Conservation (phyloP, 306 rosid species). For the Adenanthera pavonina region DNA sequence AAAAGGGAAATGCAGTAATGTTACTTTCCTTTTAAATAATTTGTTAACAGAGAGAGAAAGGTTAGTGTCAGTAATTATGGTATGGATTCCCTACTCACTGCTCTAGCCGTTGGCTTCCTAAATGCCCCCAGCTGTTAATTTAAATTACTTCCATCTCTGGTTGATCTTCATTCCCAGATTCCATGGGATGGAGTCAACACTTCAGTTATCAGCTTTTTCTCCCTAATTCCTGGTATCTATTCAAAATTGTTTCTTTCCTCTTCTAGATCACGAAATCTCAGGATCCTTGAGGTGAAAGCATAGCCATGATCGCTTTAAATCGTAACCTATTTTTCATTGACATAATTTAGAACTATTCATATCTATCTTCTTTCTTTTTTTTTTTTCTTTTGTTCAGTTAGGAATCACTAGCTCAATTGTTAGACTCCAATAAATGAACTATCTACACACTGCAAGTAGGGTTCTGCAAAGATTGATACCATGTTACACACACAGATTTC, state of each 20-base stretch:
- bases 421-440: neutral
- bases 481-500: neutral
- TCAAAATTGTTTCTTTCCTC: neutral
- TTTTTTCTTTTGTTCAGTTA: neutral
- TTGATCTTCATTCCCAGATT: neutral
- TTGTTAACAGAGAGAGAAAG: constrained; percentile 4
- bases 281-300: neutral
- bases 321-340: neutral
- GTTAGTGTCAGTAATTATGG: neutral
- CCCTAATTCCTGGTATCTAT: neutral
- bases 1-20: constrained; percentile 35
- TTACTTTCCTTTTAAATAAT: neutral
- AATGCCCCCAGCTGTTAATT: neutral
- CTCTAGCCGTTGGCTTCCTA: neutral
- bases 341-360: neutral
- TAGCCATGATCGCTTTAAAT: neutral
- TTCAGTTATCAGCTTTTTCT: neutral
- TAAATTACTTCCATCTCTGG: neutral
- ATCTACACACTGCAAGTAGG: neutral
- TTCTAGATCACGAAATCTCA: neutral
- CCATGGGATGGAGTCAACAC: neutral
- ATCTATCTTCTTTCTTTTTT: neutral
- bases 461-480: neutral
- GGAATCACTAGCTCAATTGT: constrained; percentile 16
- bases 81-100: neutral